Conservation (phyloP, 192 early-diverging fungal genomes). For the Endogone sp. region DNA sequence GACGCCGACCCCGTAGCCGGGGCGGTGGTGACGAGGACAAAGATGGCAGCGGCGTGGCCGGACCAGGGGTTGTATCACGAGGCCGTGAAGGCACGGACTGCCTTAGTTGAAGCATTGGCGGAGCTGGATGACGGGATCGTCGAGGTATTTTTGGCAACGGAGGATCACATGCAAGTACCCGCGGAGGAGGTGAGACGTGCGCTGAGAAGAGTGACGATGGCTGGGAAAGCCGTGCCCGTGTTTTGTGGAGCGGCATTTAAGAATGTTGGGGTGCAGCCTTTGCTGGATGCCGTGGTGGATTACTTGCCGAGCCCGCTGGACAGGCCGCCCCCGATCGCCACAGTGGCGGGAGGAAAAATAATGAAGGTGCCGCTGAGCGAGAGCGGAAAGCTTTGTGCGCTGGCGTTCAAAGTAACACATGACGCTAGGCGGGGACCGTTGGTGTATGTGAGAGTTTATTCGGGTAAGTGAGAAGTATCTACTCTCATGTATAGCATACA, state of each 20-base stretch:
- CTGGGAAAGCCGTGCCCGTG: conserved; percentile 73
- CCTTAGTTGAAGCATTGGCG: conserved; percentile 77
- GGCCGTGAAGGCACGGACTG: conserved; percentile 53
- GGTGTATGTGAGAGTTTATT: conserved; percentile 90
- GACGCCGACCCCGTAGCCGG: conserved; percentile 40
- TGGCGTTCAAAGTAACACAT: conserved; percentile 93
- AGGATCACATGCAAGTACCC: conserved; percentile 69
- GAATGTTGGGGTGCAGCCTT: conserved; percentile 90
- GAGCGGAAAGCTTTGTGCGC: conserved; percentile 66
- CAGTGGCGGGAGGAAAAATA: conserved; percentile 33
- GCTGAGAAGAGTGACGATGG: conserved; percentile 68
- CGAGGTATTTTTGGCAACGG: conserved; percentile 79
- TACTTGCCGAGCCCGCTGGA: conserved; percentile 84
- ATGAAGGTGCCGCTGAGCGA: conserved; percentile 39
- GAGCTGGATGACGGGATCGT: conserved; percentile 82
- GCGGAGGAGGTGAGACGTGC: conserved; percentile 57
- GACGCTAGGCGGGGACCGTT: conserved; percentile 83
- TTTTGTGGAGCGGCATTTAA: conserved; percentile 84
- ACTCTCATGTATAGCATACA: conserved; percentile 14
- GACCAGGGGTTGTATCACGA: conserved; percentile 36
- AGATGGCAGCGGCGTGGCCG: conserved; percentile 22
- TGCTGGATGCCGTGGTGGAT: conserved; percentile 83
- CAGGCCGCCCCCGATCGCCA: conserved; percentile 53
- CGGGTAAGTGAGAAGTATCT: conserved; percentile 41
- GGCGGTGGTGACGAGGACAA: conserved; percentile 22